Evolutionary conservation across 768 basidiomycete genomes (phyloP), one percentile per base, ranked within the genome.

Genomic region (Pleurotus pulmonarius): DNA sequence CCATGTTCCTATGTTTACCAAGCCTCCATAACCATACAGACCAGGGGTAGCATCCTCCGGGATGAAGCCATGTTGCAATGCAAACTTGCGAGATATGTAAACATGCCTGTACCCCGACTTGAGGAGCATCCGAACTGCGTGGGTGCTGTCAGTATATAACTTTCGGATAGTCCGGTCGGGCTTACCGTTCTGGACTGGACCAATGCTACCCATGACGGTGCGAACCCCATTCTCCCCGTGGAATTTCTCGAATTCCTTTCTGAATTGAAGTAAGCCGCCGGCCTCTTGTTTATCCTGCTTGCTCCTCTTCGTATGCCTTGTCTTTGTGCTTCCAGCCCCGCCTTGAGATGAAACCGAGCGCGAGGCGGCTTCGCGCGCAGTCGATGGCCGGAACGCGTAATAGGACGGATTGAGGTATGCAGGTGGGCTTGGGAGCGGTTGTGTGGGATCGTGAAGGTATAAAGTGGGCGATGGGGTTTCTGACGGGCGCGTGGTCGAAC

Each of bases 1-100:
- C 85, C 94, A 91, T 55, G 77, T 79, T 12, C 94, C 94, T 20
- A 95, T 83, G 67, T 87, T 91, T 55, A 93, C 83, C 7, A 92
- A 77, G 3, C 96, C 95, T 6, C 86, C 82, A 66, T 98, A 99
- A n/a, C 97, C 96, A 63, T 95, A 94, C 58, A 87, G 82, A 5
- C 97, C 97, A 5, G 92, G 94, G 1, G 85, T 83, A 56, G 94
- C 90, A 60, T 94, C 92, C 18, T 77, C 74, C 1, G 93, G 92
- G 56, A 98, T 90, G 68, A 99, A 93, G 1, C 87, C 88, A 67
- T 97, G 84, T 61, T 85, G 81, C 59, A 86, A 74, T 1, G 97
- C 97, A 65, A 98, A 99, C 66, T 89, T 88, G 55, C 97, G 83
- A 11, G 94, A 97, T 57, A 99, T 88, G 72, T 99, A 99, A 49